These are phyloP conservation scores for Tuber brumale DNA, from an alignment of 495 filamentous ascomycete genomes.

Conservation along the genomic window DNA sequence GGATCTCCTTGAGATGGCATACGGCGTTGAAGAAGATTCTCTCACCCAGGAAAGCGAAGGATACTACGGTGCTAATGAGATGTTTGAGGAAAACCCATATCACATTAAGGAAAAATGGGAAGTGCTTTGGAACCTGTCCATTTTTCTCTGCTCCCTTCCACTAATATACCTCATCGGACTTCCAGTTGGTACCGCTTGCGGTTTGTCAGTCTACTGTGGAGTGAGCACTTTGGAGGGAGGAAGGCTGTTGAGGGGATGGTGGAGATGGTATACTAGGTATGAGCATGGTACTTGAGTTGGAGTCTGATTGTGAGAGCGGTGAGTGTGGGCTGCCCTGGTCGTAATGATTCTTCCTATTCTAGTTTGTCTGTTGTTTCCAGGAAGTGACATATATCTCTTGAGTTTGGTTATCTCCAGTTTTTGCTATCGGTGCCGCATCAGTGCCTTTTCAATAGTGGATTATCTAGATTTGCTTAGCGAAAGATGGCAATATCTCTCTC, in stretches of 20 bases:
- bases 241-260: neutral
- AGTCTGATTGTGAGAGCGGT: neutral
- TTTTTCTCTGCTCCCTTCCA: neutral
- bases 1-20: neutral
- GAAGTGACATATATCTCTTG: neutral
- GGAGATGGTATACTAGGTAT: slow-evolving; percentile 1
- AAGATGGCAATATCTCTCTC: too few relatives aligned
- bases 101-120: neutral
- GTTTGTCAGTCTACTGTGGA: neutral
- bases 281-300: neutral
- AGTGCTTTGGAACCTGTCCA: neutral
- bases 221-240: neutral
- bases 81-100: neutral
- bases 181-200: neutral
- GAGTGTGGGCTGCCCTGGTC: neutral
- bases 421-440: too few relatives aligned
- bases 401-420: neutral
- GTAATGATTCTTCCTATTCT: neutral
- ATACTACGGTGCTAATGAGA: neutral
- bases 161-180: neutral
- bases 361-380: neutral
- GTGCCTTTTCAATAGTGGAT: too few relatives aligned
- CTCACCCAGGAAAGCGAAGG: neutral
- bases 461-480: too few relatives aligned
- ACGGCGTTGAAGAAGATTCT: neutral